Evolutionary conservation across 2,329 filamentous ascomycete genomes (phyloP), one percentile per base, ranked within the genome.

Genomic region (Cladosporium velox): DNA sequence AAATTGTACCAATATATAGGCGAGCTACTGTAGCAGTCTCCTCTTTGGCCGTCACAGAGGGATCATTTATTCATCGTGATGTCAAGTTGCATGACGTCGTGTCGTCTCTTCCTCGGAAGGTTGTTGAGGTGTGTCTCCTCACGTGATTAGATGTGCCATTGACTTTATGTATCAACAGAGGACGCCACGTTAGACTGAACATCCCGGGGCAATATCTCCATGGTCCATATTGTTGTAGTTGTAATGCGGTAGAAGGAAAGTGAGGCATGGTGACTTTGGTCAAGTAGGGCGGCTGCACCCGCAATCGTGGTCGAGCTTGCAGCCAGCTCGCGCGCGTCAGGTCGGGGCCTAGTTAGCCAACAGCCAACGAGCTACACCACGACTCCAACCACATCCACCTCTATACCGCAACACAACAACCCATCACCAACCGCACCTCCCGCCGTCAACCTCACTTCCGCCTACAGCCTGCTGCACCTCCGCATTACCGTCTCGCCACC

Each of bases 61-160:
- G 54, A 59, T 65, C 63, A 59, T 51, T 59, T 44, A 59, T 57
- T 64, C 61, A 64, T 64, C 34, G 61, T 64, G 61, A 64, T 64
- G 61, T 64, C 61, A 64, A 63, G 49, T 54, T 41, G 60, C n/a
- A 63, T 63, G 60, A 63, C 60, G 60, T 63, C 60, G 59, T 32
- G 35, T 32, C 51, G 30, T 62, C 32, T 62, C 51, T 24, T 54
- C 35, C 57, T 59, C 57, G 57, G 57, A 58, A 28, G 38, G 57
- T 28, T 47, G 12, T 59, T 7, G 6, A 18, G 4, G 32, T 34
- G n/a, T 34, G 26, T 15, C 5, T 18, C 1, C 24, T 2, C 28
- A 32, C 52, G 52, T 55, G 30, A 32, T 34, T 15, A 21, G 18
- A 7, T 34, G 10, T 32, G 2, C 8, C 18, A 6, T 14, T 55